Conservation (phyloP, 1,139 yeast species). For the Hansenula lynferdii region DNA sequence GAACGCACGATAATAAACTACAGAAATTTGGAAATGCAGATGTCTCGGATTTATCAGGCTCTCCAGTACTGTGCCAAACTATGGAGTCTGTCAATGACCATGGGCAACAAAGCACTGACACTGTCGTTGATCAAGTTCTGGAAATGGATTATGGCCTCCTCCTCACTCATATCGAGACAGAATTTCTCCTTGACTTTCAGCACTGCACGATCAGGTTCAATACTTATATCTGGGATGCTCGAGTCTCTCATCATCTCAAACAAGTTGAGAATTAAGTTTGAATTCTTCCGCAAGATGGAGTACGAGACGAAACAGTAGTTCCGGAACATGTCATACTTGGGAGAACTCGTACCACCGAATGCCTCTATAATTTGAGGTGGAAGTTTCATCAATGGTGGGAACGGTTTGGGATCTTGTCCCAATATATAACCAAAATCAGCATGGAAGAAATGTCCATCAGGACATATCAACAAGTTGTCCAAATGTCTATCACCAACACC, state of each 20-base stretch:
- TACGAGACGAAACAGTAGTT: conserved; percentile 94
- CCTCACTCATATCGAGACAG: conserved; percentile 89
- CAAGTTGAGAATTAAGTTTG: conserved; percentile 82
- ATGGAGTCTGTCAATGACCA: conserved; percentile 91
- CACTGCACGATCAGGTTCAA: conserved; percentile 74
- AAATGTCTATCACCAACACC: conserved; percentile 98
- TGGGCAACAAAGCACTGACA: conserved; percentile 89
- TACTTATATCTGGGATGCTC: conserved; percentile 79
- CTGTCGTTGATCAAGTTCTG: conserved; percentile 91
- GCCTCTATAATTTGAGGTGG: conserved; percentile 98
- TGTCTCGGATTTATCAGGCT: no score
- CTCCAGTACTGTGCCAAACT: conserved; percentile 98
- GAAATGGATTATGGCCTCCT: conserved; percentile 91
- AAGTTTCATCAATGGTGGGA: conserved; percentile 96
- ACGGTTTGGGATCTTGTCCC: conserved; percentile 97
- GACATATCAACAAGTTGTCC: conserved; percentile 72
- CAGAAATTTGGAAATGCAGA: no score
- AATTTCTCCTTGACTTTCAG: conserved; percentile 93
- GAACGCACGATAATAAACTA: no score
- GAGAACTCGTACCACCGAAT: conserved; percentile 90
- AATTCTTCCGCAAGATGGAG: conserved; percentile 82
- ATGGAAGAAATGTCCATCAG: conserved; percentile 87
- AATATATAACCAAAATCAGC: conserved; percentile 97
- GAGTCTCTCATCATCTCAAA: conserved; percentile 95
- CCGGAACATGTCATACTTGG: conserved; percentile 80